Conservation (phyloP, 1,284 basidiomycete species). For the Apiotrichum sp. region DNA sequence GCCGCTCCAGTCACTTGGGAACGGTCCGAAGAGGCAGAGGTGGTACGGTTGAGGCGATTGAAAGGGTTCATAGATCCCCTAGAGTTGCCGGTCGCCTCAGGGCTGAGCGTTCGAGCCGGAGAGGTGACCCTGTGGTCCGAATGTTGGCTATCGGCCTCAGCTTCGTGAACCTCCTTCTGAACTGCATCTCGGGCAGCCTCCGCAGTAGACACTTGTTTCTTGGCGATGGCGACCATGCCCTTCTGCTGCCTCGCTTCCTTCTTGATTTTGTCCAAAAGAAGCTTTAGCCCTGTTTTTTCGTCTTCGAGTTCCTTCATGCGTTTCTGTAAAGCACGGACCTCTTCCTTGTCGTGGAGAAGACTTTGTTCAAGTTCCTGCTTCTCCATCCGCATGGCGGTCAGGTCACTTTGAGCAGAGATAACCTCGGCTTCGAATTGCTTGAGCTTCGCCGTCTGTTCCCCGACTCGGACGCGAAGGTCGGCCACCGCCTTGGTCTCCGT, state of each 20-base stretch:
- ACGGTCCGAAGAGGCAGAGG: neutral
- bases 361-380: conserved; percentile 87
- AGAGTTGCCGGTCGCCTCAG: conserved; percentile 46
- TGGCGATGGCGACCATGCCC: conserved; percentile 85
- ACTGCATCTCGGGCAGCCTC: conserved; percentile 69
- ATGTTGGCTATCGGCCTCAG: conserved; percentile 35
- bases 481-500: conserved; percentile 70
- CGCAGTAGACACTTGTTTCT: conserved; percentile 84
- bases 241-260: conserved; percentile 96
- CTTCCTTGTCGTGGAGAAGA: conserved; percentile 88
- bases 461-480: conserved; percentile 65
- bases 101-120: conserved; percentile 48
- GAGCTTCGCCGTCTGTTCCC: conserved; percentile 69
- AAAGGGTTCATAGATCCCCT: conserved; percentile 89
- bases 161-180: conserved; percentile 59
- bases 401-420: conserved; percentile 84
- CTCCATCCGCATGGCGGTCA: conserved; percentile 81
- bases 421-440: conserved; percentile 69
- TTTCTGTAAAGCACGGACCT: conserved; percentile 77
- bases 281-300: conserved; percentile 66
- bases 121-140: conserved; percentile 50
- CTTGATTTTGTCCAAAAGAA: conserved; percentile 76
- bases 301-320: conserved; percentile 76
- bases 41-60: conserved; percentile 52
- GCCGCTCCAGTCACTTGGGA: neutral